Evolutionary conservation across 805 yeast species (phyloP), one percentile per base, ranked within the genome.

Genomic region (Metschnikowia shivogae): DNA sequence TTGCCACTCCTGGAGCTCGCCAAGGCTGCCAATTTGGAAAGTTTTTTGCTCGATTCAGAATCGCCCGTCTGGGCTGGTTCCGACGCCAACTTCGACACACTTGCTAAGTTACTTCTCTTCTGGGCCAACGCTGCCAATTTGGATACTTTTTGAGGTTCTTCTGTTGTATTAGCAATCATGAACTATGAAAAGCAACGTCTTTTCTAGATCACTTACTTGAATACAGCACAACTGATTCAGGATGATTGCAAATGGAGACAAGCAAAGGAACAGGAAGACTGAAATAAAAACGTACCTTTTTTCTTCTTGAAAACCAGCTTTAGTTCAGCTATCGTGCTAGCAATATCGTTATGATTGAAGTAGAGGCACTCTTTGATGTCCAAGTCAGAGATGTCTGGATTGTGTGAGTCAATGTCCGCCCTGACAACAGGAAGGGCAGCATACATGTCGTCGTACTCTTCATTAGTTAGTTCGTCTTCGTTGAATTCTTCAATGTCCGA

Each of bases 311-410:
- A 68, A 36, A 54, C 58, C 9, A 53, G 45, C 46, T 71, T 72
- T 38, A 77, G 59, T 46, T 80, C 82, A 28, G 64, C 68, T 6
- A 81, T 52, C 0, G 87, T 61, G 10, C 73, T 73, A 4, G 74
- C 78, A 4, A 80, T 55, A 35, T 77, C 81, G 56, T 76, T 76
- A 57, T 81, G 81, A 53, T 80, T 78, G 50, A 68, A 69, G 75
- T 82, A 83, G 9, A 85, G 65, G 0, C 79, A 65, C 50, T 80
- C 84, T 54, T 80, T 77, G 48, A 84, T 61, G 37, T 74, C 78
- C 11, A 65, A 55, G 22, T 79, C 84, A 7, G 70, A 66, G 38
- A 78, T 70, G 7, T 60, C 59, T 40, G 75, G 70, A 44, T 72
- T 67, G 52, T 73, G 76, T 7, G 64, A 64, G 14, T 52, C 59